These are phyloP conservation scores for Tricholoma saponaceum DNA, from an alignment of 768 basidiomycete genomes.

Conservation along the genomic window DNA sequence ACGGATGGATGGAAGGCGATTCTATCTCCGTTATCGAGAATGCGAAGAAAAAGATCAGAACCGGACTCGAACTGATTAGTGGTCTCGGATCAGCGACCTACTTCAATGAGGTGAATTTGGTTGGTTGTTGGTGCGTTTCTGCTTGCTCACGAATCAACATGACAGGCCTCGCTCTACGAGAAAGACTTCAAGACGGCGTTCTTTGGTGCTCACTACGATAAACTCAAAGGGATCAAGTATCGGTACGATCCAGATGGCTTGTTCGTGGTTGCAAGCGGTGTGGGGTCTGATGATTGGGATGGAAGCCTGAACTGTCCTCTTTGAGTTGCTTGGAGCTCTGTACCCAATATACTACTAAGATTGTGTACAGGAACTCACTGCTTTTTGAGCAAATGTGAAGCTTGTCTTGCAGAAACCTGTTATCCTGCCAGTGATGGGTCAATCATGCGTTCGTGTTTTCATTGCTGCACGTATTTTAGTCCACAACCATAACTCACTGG, in stretches of 20 bases:
- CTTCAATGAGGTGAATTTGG: slow-evolving; percentile 47
- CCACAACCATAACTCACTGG: too few relatives aligned
- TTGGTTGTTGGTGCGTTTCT: too few relatives aligned
- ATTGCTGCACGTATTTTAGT: too few relatives aligned
- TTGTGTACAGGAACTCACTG: too few relatives aligned
- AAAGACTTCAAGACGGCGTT: slow-evolving; percentile 35
- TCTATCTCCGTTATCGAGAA: slow-evolving; percentile 4
- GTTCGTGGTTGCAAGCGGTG: slow-evolving; percentile 44
- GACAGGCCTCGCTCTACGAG: slow-evolving; percentile 42
- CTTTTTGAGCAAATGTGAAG: too few relatives aligned
- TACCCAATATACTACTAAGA: too few relatives aligned
- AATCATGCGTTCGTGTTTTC: too few relatives aligned
- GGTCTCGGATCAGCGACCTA: slow-evolving; percentile 36
- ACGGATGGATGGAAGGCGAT: slow-evolving; percentile 23
- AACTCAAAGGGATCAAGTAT: slow-evolving; percentile 35
- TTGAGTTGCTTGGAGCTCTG: too few relatives aligned
- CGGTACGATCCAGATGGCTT: slow-evolving; percentile 40
- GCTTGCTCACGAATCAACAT: too few relatives aligned
- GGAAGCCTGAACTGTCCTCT: slow-evolving; percentile 1
- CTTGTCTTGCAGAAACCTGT: too few relatives aligned
- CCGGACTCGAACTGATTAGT: slow-evolving; percentile 20
- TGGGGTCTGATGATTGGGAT: slow-evolving; percentile 51
- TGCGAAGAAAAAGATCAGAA: slow-evolving; percentile 8
- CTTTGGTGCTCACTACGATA: slow-evolving; percentile 41
- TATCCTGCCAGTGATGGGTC: too few relatives aligned